A percentile compares a stretch with the other conserved stretches of the same genome.
Evolutionary conservation across 2,329 filamentous ascomycete genomes (phyloP).

Genomic region (Colletotrichum simmondsii): DNA sequence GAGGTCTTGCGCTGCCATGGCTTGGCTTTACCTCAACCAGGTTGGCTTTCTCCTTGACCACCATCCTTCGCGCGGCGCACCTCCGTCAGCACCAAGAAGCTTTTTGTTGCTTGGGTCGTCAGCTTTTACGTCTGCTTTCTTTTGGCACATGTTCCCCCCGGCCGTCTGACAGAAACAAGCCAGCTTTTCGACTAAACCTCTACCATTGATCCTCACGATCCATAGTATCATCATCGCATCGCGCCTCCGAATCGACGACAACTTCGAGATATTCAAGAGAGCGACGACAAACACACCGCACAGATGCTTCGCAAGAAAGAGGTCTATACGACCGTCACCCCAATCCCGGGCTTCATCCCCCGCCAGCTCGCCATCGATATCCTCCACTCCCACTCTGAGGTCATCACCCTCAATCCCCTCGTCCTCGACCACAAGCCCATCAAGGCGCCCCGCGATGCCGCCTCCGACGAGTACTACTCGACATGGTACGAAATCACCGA

Average conservation of each 20-base stretch:
- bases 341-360: slow-evolving; percentile 76
- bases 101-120: background rate
- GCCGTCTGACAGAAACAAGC: background rate
- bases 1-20: slow-evolving; percentile 10
- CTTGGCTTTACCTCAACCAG: background rate
- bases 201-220: slow-evolving; percentile 1
- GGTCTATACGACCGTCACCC: slow-evolving; percentile 75
- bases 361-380: slow-evolving; percentile 79
- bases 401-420: slow-evolving; percentile 77
- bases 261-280: background rate
- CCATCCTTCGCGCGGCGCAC: slow-evolving; percentile 6
- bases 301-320: slow-evolving; percentile 71
- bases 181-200: background rate
- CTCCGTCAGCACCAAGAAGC: slow-evolving; percentile 16
- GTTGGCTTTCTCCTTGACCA: background rate
- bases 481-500: slow-evolving; percentile 81
- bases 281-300: slow-evolving; percentile 8
- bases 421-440: slow-evolving; percentile 73
- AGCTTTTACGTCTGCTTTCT: background rate
- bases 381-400: slow-evolving; percentile 76
- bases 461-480: slow-evolving; percentile 77
- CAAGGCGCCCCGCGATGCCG: slow-evolving; percentile 73
- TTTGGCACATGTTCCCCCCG: background rate
- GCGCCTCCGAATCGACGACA: background rate
- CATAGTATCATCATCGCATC: background rate